These are phyloP conservation scores for Larix sibirica DNA, from an alignment of 83 land plant species.

Conservation along the genomic window DNA sequence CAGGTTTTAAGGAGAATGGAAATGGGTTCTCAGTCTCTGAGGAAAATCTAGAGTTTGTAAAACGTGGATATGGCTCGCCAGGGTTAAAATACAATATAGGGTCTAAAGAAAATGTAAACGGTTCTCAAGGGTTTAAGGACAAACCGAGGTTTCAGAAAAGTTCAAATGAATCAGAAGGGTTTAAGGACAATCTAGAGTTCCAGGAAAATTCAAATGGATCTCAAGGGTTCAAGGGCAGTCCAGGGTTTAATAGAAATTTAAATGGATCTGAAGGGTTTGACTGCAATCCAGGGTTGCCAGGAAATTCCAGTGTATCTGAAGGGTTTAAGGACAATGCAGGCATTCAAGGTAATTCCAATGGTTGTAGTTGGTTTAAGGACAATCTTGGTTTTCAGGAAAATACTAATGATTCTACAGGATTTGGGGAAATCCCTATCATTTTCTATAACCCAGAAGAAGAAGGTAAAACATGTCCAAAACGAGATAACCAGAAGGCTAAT, in stretches of 20 bases:
- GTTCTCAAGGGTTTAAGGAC: neutral
- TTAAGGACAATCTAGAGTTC: neutral
- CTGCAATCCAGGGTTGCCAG: neutral
- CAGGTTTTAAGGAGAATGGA: neutral
- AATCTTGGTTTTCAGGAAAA: neutral
- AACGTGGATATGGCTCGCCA: neutral
- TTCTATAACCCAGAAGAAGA: neutral
- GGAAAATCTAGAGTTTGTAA: neutral
- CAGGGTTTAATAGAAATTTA: too few species aligned
- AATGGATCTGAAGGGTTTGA: neutral
- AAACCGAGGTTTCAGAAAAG: neutral
- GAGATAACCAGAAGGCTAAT: too few species aligned
- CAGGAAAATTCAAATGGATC: neutral
- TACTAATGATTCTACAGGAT: neutral
- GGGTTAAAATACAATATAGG: neutral
- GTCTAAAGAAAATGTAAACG: neutral
- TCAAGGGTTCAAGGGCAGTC: neutral
- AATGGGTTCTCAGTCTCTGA: neutral
- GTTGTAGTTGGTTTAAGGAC: neutral
- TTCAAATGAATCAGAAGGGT: neutral
- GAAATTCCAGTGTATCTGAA: neutral
- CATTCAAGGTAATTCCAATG: neutral
- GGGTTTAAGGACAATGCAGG: neutral
- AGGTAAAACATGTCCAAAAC: neutral
- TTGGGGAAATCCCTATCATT: neutral